These are phyloP conservation scores for Paragyromitra xinjiangensis DNA, from an alignment of 495 filamentous ascomycete genomes.

Conservation along the genomic window DNA sequence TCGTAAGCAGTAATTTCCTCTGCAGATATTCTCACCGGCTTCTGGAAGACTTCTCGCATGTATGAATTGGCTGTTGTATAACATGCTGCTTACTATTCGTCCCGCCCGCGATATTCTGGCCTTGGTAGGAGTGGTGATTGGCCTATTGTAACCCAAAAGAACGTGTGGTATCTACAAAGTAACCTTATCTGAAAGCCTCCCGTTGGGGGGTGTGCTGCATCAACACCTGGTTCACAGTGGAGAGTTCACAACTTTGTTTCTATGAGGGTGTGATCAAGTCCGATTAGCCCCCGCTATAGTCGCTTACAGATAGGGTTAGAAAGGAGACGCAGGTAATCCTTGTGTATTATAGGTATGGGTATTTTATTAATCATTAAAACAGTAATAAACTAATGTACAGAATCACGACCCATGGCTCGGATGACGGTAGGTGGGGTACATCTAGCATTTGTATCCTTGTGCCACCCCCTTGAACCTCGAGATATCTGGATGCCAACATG, in stretches of 20 bases:
- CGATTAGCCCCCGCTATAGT: neutral
- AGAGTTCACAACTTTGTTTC: neutral
- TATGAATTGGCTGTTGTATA: neutral
- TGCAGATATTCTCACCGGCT: neutral
- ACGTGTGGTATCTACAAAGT: neutral
- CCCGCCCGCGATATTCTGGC: neutral
- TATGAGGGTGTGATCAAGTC: neutral
- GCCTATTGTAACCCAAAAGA: neutral
- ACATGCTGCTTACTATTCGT: neutral
- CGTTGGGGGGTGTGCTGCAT: neutral
- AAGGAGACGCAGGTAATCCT: neutral
- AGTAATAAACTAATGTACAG: neutral
- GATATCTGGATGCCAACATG: neutral
- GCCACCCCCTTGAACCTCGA: neutral
- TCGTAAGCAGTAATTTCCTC: constrained; percentile 1
- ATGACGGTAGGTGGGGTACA: constrained; percentile 4
- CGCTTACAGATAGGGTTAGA: neutral
- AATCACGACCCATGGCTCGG: constrained; percentile 23
- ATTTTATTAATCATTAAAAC: constrained; percentile 16
- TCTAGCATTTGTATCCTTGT: constrained; percentile 1
- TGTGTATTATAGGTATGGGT: neutral
- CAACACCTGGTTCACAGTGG: neutral
- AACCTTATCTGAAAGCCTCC: neutral
- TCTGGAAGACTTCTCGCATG: constrained; percentile 24
- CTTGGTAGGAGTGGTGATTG: neutral